A percentile compares a stretch with the other conserved stretches of the same genome.
phyloP scores from a whole-genome alignment of 768 basidiomycete genomes.

The Amanita jacksonii region DNA sequence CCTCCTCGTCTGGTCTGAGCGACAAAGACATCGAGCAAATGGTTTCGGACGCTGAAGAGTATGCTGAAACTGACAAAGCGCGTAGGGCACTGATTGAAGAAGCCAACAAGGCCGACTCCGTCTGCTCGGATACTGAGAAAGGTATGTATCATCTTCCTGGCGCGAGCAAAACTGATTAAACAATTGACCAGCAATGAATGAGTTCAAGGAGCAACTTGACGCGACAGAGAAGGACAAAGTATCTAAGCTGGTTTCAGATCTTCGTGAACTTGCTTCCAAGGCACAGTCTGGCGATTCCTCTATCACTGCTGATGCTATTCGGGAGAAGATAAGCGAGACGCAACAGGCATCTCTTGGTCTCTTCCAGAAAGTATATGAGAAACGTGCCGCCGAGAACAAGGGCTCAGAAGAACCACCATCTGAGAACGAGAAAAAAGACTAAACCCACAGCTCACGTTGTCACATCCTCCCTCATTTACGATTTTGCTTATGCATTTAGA shows the following conservation, averaged over 20 bases:
- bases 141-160: constrained; percentile 30
- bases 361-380: constrained; percentile 98
- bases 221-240: constrained; percentile 92
- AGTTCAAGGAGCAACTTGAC: constrained; percentile 97
- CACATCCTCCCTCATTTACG: background rate
- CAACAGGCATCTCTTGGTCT: constrained; percentile 92
- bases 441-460: constrained; percentile 1
- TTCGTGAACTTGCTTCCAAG: constrained; percentile 83
- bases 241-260: constrained; percentile 72
- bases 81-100: constrained; percentile 88
- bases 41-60: constrained; percentile 91
- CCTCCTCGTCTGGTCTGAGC: constrained; percentile 91
- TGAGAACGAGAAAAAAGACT: constrained; percentile 35
- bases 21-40: constrained; percentile 98
- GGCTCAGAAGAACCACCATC: constrained; percentile 34
- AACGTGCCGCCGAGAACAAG: constrained; percentile 65
- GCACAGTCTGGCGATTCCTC: constrained; percentile 79
- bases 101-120: constrained; percentile 92
- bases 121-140: constrained; percentile 93
- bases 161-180: constrained; percentile 5
- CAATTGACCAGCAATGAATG: constrained; percentile 68
- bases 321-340: constrained; percentile 88
- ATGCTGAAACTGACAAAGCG: constrained; percentile 86
- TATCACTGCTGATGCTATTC: constrained; percentile 79
- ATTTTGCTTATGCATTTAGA: too few relatives aligned